A percentile compares a stretch with the other conserved stretches of the same genome.
These are phyloP conservation scores for Stephanodiscus triporus DNA, from an alignment of 108 stramenopile genomes.

Conservation along the genomic window DNA sequence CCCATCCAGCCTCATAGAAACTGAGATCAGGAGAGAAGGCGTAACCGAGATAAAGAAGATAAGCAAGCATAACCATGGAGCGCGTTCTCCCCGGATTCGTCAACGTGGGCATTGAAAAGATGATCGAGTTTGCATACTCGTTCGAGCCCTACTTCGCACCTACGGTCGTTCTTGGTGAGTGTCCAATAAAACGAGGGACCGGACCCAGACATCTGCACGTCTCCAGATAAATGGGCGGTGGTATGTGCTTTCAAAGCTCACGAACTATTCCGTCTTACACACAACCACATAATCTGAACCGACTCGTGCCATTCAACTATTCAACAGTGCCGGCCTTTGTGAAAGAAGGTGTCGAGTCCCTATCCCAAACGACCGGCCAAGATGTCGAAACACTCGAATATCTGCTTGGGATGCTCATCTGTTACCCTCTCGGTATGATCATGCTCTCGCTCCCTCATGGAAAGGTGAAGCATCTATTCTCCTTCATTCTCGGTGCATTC, in stretches of 20 bases:
- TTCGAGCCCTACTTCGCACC: constrained; percentile 69
- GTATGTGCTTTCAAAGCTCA: not conserved
- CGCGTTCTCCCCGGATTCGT: constrained; percentile 50
- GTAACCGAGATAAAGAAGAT: not conserved
- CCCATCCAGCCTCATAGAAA: too few relatives aligned
- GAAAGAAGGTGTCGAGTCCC: constrained; percentile 55
- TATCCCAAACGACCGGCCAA: constrained; percentile 79
- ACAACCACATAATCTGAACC: not conserved
- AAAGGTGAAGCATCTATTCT: constrained; percentile 83
- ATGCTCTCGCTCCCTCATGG: constrained; percentile 85
- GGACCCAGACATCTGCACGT: not conserved
- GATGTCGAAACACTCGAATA: constrained; percentile 89
- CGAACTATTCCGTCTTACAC: not conserved
- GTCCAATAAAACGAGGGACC: not conserved
- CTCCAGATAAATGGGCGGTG: not conserved
- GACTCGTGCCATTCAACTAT: constrained; percentile 6
- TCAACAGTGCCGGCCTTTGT: constrained; percentile 77
- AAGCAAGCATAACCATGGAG: constrained; percentile 40
- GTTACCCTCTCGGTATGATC: constrained; percentile 90
- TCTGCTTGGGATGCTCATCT: constrained; percentile 82
- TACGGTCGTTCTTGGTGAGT: constrained; percentile 88
- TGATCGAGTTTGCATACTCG: constrained; percentile 72
- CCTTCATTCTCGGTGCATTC: constrained; percentile 89
- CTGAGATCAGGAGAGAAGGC: too few relatives aligned
- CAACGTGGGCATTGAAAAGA: constrained; percentile 52